Evolutionary conservation across 2,329 filamentous ascomycete species (phyloP), one percentile per base, ranked within the genome.

Genomic region (Nannizziopsis arthrosporioides): DNA sequence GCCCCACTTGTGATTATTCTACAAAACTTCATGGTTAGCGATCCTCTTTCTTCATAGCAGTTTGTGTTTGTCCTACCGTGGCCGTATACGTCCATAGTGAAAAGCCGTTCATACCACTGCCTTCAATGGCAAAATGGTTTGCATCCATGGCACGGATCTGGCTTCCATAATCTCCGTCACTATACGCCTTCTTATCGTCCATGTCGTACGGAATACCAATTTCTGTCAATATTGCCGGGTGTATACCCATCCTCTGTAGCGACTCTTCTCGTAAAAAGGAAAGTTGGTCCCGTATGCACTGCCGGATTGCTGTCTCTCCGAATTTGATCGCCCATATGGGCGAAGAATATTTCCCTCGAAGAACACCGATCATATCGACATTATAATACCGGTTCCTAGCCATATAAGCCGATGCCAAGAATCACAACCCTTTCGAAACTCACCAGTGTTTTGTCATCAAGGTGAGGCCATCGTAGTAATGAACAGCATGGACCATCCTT

Each of bases 121-220:
- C 86, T 68, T 98, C 92, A 0, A 94, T 74, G 0, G 84, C 92
- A 68, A 82, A 98, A 62, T 94, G 87, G 62, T 96, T 98, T 46
- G 93, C 92, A 66, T 98, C 92, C 72, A 98, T 82, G 5, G 92
- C 92, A 1, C 85, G 80, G 31, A 84, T 85, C 63, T 98, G 92
- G 58, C 86, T 94, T 39, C 84, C 83, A 66, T 94, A 98, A 64
- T 98, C 85, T 6, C 93, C 92, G 5, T 87, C 94, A 67, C 87
- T 85, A 68, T 98, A 98, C 1, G 92, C 92, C 60, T 92, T 75
- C 66, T 94, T 89, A 55, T 94, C 82, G 60, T 98, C 90, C 93
- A 98, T 96, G 62, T 98, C 92, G 62, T 94, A 98, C 0, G 92
- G 92, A 50, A 98, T 95, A 6, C 92, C 92, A 59, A 96, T 96